Evolutionary conservation across 1,284 basidiomycete species (phyloP).

Genomic region (Peniophora sp.): DNA sequence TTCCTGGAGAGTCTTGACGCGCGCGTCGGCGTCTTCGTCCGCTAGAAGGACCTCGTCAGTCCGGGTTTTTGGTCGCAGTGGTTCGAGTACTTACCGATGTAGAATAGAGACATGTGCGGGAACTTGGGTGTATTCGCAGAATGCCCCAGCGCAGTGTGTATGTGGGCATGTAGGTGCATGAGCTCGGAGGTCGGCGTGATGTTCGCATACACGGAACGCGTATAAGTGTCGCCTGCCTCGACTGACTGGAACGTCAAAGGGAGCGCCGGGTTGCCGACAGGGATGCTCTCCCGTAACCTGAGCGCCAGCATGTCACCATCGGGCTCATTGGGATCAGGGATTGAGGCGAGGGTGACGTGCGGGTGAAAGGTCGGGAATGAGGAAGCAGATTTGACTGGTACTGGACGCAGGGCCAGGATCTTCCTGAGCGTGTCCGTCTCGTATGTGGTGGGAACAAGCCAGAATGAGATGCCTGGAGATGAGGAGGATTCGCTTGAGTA

Average conservation of each 20-base stretch:
- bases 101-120: slow-evolving; percentile 66
- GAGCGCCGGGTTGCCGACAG: slow-evolving; percentile 24
- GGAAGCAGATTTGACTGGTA: slow-evolving; percentile 18
- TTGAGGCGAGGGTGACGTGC: slow-evolving; percentile 60
- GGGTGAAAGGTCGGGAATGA: slow-evolving; percentile 57
- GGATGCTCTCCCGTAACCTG: slow-evolving; percentile 34
- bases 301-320: slow-evolving; percentile 16
- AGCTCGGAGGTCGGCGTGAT: slow-evolving; percentile 39
- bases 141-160: slow-evolving; percentile 35
- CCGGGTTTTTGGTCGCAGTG: no score
- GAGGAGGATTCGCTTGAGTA: not conserved
- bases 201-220: slow-evolving; percentile 59
- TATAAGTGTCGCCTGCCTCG: slow-evolving; percentile 51
- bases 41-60: slow-evolving; percentile 11
- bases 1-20: slow-evolving; percentile 22
- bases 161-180: slow-evolving; percentile 34
- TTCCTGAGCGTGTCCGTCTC: slow-evolving; percentile 32
- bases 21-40: slow-evolving; percentile 42
- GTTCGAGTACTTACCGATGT: slow-evolving; percentile 41
- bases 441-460: slow-evolving; percentile 47
- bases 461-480: slow-evolving; percentile 43
- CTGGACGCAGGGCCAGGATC: slow-evolving; percentile 34
- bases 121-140: slow-evolving; percentile 43
- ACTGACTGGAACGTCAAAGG: slow-evolving; percentile 43
- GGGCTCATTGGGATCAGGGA: slow-evolving; percentile 20